phyloP scores from a whole-genome alignment of 2,329 filamentous ascomycete species.

The Metarhizium guizhouense region DNA sequence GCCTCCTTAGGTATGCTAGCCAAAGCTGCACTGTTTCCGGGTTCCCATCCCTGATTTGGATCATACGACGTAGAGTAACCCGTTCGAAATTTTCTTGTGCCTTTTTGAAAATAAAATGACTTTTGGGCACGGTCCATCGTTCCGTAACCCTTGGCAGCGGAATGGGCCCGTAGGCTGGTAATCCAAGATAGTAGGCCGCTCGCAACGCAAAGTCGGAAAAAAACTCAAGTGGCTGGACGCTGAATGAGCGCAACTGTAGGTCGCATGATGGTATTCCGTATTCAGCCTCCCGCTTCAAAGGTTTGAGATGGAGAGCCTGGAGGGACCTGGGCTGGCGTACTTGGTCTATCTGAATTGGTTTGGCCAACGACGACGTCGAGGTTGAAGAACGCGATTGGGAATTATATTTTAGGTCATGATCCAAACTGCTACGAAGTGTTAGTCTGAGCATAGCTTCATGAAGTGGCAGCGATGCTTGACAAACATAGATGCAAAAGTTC shows the following conservation, averaged over 20 bases:
- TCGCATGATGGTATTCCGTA: slow-evolving; percentile 80
- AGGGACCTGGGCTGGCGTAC: slow-evolving; percentile 66
- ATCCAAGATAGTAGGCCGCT: slow-evolving; percentile 85
- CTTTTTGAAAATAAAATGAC: slow-evolving; percentile 94
- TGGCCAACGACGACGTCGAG: neutral
- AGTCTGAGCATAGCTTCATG: neutral
- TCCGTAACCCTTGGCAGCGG: slow-evolving; percentile 81
- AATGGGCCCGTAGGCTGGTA: slow-evolving; percentile 77
- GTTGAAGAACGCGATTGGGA: neutral
- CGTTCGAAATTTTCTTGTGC: slow-evolving; percentile 96
- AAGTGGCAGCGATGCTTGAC: neutral
- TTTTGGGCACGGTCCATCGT: slow-evolving; percentile 86
- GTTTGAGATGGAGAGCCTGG: slow-evolving; percentile 77
- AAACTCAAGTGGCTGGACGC: slow-evolving; percentile 81
- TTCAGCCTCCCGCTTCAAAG: slow-evolving; percentile 64
- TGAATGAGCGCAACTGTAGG: slow-evolving; percentile 88
- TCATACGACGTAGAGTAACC: slow-evolving; percentile 73
- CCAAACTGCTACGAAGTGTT: neutral
- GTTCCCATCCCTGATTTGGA: slow-evolving; percentile 88
- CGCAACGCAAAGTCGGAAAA: slow-evolving; percentile 91
- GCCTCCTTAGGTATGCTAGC: slow-evolving; percentile 85
- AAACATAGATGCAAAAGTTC: neutral
- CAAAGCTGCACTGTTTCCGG: slow-evolving; percentile 83
- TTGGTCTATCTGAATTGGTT: neutral
- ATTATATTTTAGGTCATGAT: neutral